Conservation (phyloP, 306 rosid genomes). For the Begonia loranthoides region DNA sequence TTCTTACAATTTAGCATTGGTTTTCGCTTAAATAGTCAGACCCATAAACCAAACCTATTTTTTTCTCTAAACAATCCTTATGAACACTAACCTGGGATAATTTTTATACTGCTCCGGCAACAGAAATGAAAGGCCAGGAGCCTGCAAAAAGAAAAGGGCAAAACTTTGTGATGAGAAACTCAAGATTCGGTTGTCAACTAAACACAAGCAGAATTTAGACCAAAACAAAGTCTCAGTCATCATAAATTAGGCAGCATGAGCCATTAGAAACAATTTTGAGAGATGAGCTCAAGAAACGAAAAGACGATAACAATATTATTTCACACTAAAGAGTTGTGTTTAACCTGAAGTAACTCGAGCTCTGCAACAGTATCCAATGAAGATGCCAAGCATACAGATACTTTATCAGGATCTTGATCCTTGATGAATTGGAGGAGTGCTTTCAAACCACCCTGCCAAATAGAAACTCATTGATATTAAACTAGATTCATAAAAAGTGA, state of each 20-base stretch:
- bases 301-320: too few relatives aligned
- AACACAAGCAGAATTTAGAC: not conserved
- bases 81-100: constrained; percentile 61
- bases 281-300: too few relatives aligned
- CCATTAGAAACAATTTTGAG: too few relatives aligned
- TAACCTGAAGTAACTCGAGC: constrained; percentile 75
- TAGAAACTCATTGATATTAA: constrained; percentile 12
- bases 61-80: not conserved
- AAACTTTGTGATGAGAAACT: not conserved
- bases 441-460: constrained; percentile 66
- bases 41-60: too few relatives aligned
- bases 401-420: constrained; percentile 76
- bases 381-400: constrained; percentile 63
- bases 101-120: constrained; percentile 57
- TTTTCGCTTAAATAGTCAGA: too few relatives aligned
- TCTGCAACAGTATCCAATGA: constrained; percentile 75
- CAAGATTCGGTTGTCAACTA: too few relatives aligned
- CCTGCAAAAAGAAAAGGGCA: constrained; percentile 24
- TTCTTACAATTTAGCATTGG: too few relatives aligned
- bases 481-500: constrained; percentile 15
- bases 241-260: too few relatives aligned
- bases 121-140: constrained; percentile 86
- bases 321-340: not conserved
- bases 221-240: not conserved
- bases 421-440: constrained; percentile 53